Percentiles rank a stretch among this genome's conserved stretches.
Evolutionary conservation across 2,329 filamentous ascomycete genomes (phyloP).

Genomic region (Colletotrichum phormii): DNA sequence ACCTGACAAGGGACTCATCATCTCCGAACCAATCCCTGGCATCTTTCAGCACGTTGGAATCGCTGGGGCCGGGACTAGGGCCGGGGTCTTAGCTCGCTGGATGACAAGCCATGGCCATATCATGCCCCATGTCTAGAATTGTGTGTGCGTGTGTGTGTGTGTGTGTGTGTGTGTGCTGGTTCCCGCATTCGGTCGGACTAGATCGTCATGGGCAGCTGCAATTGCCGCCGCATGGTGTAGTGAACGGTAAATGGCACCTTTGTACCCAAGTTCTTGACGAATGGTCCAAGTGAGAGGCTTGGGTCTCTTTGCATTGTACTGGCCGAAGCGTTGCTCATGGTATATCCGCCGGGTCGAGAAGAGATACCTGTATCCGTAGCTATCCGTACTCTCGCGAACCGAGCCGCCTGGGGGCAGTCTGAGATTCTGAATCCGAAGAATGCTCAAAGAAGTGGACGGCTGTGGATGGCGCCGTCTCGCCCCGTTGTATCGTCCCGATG

Average conservation of each 20-base stretch:
- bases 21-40: constrained; percentile 37
- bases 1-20: constrained; percentile 32
- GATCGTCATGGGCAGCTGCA: neutral
- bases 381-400: neutral
- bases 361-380: neutral
- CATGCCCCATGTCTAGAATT: constrained; percentile 7
- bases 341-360: neutral
- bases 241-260: neutral
- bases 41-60: constrained; percentile 25
- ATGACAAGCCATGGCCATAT: constrained; percentile 22
- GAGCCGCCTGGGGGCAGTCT: neutral
- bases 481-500: constrained; percentile 25
- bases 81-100: neutral
- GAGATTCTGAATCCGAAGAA: neutral
- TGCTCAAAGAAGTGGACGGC: neutral
- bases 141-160: constrained; percentile 9
- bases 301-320: neutral
- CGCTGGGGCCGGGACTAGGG: constrained; percentile 24
- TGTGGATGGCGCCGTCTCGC: neutral
- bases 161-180: constrained; percentile 12
- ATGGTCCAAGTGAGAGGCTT: neutral
- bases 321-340: neutral
- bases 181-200: constrained; percentile 19
- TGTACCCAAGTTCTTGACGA: neutral
- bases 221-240: constrained; percentile 4